Evolutionary conservation across 2,329 filamentous ascomycete species (phyloP).

Genomic region (Alternaria brassicae): DNA sequence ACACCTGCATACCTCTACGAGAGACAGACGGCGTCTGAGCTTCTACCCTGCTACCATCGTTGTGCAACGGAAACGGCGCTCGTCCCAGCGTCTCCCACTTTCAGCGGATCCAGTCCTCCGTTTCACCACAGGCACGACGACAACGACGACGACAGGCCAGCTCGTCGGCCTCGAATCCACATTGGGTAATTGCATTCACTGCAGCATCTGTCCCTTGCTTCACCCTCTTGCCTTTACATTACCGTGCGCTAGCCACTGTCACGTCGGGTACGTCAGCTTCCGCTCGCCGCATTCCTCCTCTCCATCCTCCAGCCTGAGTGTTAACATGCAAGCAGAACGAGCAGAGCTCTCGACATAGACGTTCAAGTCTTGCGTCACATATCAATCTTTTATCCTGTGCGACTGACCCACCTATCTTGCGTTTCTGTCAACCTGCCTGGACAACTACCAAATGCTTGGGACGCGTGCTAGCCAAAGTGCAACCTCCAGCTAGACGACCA

Average conservation of each 20-base stretch:
- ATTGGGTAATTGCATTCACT: constrained; percentile 24
- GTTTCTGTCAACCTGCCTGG: constrained; percentile 10
- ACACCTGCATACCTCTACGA: constrained; percentile 23
- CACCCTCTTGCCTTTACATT: constrained; percentile 11
- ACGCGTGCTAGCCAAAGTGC: constrained; percentile 27
- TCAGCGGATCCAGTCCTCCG: constrained; percentile 22
- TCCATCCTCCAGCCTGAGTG: constrained; percentile 28
- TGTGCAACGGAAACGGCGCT: constrained; percentile 39
- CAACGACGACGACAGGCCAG: constrained; percentile 25
- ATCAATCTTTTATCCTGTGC: neutral
- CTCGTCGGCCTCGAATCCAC: constrained; percentile 25
- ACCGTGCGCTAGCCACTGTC: constrained; percentile 14
- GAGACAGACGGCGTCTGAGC: constrained; percentile 39
- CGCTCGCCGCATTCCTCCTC: constrained; percentile 41
- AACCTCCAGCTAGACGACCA: constrained; percentile 39
- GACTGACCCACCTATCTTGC: constrained; percentile 6
- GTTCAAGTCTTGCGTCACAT: constrained; percentile 11
- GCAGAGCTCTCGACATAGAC: constrained; percentile 23
- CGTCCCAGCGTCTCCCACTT: constrained; percentile 30
- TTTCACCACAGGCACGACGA: constrained; percentile 35
- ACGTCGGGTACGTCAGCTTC: constrained; percentile 38
- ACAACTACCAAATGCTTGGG: constrained; percentile 37
- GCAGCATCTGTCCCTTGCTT: constrained; percentile 18
- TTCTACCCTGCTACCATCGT: constrained; percentile 20
- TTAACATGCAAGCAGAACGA: constrained; percentile 27